Evolutionary conservation across 805 yeast genomes (phyloP), one percentile per base, ranked within the genome.

Genomic region (Yueomyces sp.): DNA sequence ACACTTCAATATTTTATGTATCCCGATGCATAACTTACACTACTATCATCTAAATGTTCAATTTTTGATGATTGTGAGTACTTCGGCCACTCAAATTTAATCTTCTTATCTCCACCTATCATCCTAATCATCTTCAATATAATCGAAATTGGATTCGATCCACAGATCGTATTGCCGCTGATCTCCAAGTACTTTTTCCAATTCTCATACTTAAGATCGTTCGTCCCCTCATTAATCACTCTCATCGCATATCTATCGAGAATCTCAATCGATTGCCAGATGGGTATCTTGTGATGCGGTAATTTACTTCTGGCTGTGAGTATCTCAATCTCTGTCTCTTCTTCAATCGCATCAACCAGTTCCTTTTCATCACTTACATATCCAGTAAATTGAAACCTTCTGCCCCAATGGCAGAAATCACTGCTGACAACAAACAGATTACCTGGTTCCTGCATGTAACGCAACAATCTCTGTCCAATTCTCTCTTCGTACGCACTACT

Each of bases 371-470:
- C 52, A 4, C 56, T 56, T 0, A 77, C 68, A 49, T 77, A 79
- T 5, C 66, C 63, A 3, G 74, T 74, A 53, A 76, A 82, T 11
- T 72, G 73, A 54, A 81, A 82, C 36, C 85, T 60, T 2, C 67
- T 51, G 1, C 88, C 88, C 98, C 98, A 92, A 58, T 92, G 98
- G 56, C 96, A 88, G 55, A 92, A 92, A 65, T 92, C 98, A 2
- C 90, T 76, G 57, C 94, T 83, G 3, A 92, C 70, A 12, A 85
- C 76, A 59, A 92, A 84, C 19, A 51, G 41, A 2, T 85, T 79
- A 52, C 76, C 77, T 28, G 63, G 62, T 31, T 72, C 70, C 51
- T 79, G 73, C 42, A 85, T 54, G 52, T 71, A 81, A 1, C 80
- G 76, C 7, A 62, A 57, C 44, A 90, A 63, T 2, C 66, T 52